Base-by-base conservation (phyloP, 192 early-diverging fungal genomes). In the Phycomyces blakesleeanus region DNA sequence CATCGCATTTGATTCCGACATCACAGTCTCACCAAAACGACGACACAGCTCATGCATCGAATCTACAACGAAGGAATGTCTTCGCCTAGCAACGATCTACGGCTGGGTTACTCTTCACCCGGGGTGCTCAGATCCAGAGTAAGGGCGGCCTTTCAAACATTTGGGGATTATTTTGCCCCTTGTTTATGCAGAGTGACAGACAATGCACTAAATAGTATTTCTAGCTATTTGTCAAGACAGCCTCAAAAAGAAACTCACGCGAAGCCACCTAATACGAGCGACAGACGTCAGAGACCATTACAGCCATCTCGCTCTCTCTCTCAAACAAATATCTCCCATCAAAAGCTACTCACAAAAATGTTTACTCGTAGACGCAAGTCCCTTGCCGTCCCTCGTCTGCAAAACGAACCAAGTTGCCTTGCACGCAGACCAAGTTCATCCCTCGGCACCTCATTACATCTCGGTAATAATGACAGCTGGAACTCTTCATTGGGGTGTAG, bases 1-100 rank as follows among this genome's bases (percentile, higher is more conserved):
- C 42, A 42, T 26, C 16, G 26, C 26, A 9, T 54, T 63, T 41
- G 51, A 63, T 25, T 26, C 40, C 0, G 49, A 51, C 5, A 40
- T 29, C 15, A 16, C 51, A 24, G 16, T 22, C 18, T 37, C 50
- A 22, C 41, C 34, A 60, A 69, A 66, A 60, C 51, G 76, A 39
- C 61, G 79, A 39, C 76, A 66, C 52, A 75, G 76, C 49, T 78
- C 77, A 21, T 76, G 57, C 27, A 71, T 71, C 18, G 72, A 68
- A 41, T 63, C 71, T 21, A 78, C 73, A 29, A 67, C 76, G 10
- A 68, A 64, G 25, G 79, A 81, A 44, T 78, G 66, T 39, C 54
- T 66, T 16, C 57, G 71, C 16, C 52, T 81, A 0, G 70, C 76
- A 5, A 71, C 76, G 0, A 78, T 81, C 18, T 78, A 78, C 57